Conservation (phyloP, 805 yeast genomes). For the Pichia deserticola region DNA sequence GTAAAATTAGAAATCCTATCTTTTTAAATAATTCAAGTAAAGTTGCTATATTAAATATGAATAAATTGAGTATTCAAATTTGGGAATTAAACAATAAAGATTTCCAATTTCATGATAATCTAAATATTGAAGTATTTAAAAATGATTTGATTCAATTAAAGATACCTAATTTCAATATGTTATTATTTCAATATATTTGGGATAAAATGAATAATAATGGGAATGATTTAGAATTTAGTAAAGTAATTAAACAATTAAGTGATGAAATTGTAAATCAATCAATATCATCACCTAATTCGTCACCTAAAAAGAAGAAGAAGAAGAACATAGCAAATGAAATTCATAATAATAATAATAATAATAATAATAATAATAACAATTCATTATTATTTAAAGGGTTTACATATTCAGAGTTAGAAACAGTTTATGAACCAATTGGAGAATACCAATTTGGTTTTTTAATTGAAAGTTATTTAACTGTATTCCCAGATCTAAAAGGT, state of each 20-base stretch:
- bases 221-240: too few species aligned
- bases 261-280: too few species aligned
- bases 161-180: constrained; percentile 20
- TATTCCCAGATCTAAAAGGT: not conserved
- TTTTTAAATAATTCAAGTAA: constrained; percentile 9
- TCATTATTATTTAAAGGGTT: not conserved
- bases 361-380: too few species aligned
- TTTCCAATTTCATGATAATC: constrained; percentile 2
- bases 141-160: constrained; percentile 20
- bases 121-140: constrained; percentile 13
- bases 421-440: constrained; percentile 1
- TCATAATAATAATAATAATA: too few species aligned
- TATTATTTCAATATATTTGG: constrained; percentile 22
- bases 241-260: too few species aligned
- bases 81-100: constrained; percentile 14
- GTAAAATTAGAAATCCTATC: constrained; percentile 11
- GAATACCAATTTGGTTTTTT: constrained; percentile 1
- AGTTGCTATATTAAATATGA: constrained; percentile 5
- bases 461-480: not conserved
- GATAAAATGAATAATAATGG: not conserved
- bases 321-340: not conserved
- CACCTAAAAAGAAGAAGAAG: not conserved
- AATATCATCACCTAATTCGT: too few species aligned
- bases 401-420: not conserved
- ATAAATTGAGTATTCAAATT: constrained; percentile 11